phyloP scores from a whole-genome alignment of 176 grass and related monocot species.

The Zizania latifolia region DNA sequence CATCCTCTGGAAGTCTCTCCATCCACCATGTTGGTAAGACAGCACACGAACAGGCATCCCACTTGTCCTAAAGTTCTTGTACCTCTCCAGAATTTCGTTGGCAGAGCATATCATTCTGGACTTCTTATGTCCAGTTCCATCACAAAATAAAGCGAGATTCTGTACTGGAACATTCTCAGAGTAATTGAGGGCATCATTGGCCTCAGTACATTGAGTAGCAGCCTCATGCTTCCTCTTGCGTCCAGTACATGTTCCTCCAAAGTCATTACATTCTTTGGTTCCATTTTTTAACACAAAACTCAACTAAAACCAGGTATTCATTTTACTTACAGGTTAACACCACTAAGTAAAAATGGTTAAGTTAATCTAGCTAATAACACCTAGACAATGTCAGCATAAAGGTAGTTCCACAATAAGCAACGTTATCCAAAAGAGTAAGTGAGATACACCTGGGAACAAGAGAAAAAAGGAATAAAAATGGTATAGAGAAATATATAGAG shows the following conservation, averaged over 20 bases:
- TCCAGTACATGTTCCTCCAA: constrained; percentile 37
- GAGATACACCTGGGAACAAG: constrained; percentile 34
- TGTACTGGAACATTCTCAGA: constrained; percentile 20
- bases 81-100: constrained; percentile 48
- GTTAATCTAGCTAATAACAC: constrained; percentile 32
- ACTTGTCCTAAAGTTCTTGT: constrained; percentile 67
- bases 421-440: constrained; percentile 20
- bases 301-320: constrained; percentile 18
- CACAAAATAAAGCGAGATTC: constrained; percentile 1
- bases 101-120: constrained; percentile 24
- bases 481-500: constrained; percentile 12
- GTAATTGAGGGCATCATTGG: not conserved
- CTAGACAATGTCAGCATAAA: constrained; percentile 20
- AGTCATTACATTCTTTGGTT: constrained; percentile 37
- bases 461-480: constrained; percentile 13
- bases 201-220: constrained; percentile 15
- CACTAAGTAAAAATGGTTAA: constrained; percentile 17
- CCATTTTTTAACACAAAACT: constrained; percentile 53
- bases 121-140: constrained; percentile 15
- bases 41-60: constrained; percentile 59
- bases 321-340: constrained; percentile 37
- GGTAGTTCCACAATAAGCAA: constrained; percentile 20
- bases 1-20: constrained; percentile 67
- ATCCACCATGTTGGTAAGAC: constrained; percentile 57
- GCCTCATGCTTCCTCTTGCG: constrained; percentile 45